A percentile compares a stretch with the other conserved stretches of the same genome.
These are phyloP conservation scores for Darksidea phi DNA, from an alignment of 495 filamentous ascomycete species.

Conservation along the genomic window DNA sequence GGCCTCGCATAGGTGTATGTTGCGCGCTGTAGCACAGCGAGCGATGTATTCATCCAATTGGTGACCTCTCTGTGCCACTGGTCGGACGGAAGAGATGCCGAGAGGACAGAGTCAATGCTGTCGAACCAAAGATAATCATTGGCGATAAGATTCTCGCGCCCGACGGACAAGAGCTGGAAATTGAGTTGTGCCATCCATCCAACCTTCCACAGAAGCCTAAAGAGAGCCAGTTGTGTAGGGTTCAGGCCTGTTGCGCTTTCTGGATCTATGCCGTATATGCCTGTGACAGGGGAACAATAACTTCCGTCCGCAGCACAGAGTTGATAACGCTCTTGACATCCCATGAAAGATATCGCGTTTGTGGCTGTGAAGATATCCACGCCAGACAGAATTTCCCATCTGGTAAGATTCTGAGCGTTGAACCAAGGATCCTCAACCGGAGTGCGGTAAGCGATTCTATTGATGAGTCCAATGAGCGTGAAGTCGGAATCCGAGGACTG, in stretches of 20 bases:
- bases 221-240: not conserved
- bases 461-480: not conserved
- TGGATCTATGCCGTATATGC: not conserved
- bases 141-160: not conserved
- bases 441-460: not conserved
- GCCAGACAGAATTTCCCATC: no score
- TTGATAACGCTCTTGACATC: not conserved
- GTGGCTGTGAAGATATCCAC: not conserved
- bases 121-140: not conserved
- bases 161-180: no score
- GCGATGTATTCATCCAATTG: not conserved
- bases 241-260: not conserved
- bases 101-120: not conserved
- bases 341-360: not conserved
- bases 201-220: no score
- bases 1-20: not conserved
- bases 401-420: not conserved
- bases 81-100: not conserved
- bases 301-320: not conserved
- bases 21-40: not conserved
- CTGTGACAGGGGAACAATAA: not conserved
- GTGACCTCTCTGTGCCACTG: not conserved
- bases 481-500: not conserved
- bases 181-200: no score
- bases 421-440: not conserved